Evolutionary conservation across 345 rosid species (phyloP).

Genomic region (Noccaea caerulescens): DNA sequence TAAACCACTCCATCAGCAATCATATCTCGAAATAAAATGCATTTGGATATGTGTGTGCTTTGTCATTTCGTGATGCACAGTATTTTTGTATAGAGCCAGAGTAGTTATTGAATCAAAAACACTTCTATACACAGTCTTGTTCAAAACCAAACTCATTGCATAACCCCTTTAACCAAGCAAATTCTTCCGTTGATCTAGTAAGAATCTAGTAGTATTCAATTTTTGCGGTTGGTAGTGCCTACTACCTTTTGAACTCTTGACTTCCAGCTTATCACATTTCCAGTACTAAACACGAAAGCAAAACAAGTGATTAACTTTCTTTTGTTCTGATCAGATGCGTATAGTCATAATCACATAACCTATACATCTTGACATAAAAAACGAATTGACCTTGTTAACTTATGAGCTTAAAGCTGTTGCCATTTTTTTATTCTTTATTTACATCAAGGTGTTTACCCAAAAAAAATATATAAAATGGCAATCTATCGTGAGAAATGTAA

Average conservation of each 20-base stretch:
- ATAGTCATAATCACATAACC: slow-evolving; percentile 2
- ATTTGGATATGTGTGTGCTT: too few relatives aligned
- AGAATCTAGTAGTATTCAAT: neutral
- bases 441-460: neutral
- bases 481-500: neutral
- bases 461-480: neutral
- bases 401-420: neutral
- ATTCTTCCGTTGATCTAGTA: neutral
- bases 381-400: neutral
- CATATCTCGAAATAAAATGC: too few relatives aligned
- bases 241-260: neutral
- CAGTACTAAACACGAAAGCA: slow-evolving; percentile 1
- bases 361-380: neutral
- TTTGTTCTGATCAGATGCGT: slow-evolving; percentile 2
- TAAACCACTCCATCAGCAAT: too few relatives aligned
- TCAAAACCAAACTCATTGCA: too few relatives aligned
- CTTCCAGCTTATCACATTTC: slow-evolving; percentile 1
- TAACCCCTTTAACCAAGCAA: too few relatives aligned
- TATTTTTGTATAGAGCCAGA: too few relatives aligned
- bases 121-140: too few relatives aligned
- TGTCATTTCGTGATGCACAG: too few relatives aligned
- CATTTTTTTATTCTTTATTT: too few relatives aligned
- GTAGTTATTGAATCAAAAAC: too few relatives aligned
- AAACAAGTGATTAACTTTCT: neutral
- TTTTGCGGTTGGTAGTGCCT: too few relatives aligned